These are phyloP conservation scores for Metschnikowia santaceciliae DNA, from an alignment of 805 yeast species.

Conservation along the genomic window DNA sequence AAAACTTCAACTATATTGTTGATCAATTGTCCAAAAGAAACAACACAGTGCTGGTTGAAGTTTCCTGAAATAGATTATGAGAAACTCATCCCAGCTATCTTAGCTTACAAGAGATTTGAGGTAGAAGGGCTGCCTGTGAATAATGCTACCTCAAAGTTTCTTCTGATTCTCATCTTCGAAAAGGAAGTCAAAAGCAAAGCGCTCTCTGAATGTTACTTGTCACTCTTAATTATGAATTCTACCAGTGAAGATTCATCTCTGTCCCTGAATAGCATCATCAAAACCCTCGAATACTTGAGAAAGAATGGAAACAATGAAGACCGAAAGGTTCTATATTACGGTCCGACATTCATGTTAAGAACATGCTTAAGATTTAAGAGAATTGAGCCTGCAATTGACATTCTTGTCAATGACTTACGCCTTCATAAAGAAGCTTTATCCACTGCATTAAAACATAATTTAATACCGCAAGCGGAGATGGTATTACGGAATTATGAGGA, in stretches of 20 bases:
- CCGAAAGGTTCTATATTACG: slow-evolving; percentile 37
- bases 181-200: slow-evolving; percentile 40
- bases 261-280: slow-evolving; percentile 28
- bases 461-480: slow-evolving; percentile 50
- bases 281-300: slow-evolving; percentile 26
- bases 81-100: slow-evolving; percentile 68
- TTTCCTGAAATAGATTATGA: slow-evolving; percentile 51
- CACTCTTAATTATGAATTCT: slow-evolving; percentile 54
- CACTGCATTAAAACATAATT: slow-evolving; percentile 60
- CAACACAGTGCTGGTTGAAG: slow-evolving; percentile 78
- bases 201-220: slow-evolving; percentile 67
- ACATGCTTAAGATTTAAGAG: slow-evolving; percentile 60
- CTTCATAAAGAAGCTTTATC: slow-evolving; percentile 78
- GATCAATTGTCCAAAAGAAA: slow-evolving; percentile 60
- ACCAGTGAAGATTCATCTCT: slow-evolving; percentile 37
- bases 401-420: slow-evolving; percentile 61
- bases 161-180: slow-evolving; percentile 46
- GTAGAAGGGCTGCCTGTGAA: slow-evolving; percentile 36
- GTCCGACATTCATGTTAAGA: slow-evolving; percentile 71
- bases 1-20: slow-evolving; percentile 66
- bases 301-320: slow-evolving; percentile 14
- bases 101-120: slow-evolving; percentile 57
- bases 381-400: slow-evolving; percentile 62
- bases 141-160: slow-evolving; percentile 65
- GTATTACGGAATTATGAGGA: slow-evolving; percentile 31